Percentiles rank a stretch among this genome's conserved stretches.
Evolutionary conservation across 2,329 filamentous ascomycete species (phyloP).

Genomic region (Lasiodiplodia citricola): DNA sequence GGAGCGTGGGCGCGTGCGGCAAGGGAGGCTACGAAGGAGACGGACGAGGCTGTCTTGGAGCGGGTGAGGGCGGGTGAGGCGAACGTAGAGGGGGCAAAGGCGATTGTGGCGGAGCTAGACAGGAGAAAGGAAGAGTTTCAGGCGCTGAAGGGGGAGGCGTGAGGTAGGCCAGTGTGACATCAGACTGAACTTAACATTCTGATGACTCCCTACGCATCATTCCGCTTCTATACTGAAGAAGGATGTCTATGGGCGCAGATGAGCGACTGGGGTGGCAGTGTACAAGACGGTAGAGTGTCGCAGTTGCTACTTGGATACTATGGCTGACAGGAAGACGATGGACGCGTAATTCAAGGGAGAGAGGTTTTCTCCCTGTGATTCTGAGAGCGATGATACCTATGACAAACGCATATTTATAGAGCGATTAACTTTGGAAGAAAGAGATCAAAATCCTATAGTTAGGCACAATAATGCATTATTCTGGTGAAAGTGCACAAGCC

Average conservation of each 20-base stretch:
- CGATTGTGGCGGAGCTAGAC: constrained; percentile 22
- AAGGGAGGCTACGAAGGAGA: neutral
- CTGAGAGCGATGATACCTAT: no score
- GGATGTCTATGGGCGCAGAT: neutral
- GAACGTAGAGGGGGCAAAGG: constrained; percentile 14
- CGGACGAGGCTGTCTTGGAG: constrained; percentile 13
- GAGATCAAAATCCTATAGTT: no score
- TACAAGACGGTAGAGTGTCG: neutral
- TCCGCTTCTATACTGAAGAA: neutral
- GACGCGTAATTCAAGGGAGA: neutral
- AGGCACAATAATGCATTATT: no score
- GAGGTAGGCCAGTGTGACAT: neutral
- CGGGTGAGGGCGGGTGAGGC: neutral
- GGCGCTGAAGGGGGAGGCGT: constrained; percentile 4
- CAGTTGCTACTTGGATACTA: neutral
- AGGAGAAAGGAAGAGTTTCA: constrained; percentile 2
- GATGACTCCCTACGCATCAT: neutral
- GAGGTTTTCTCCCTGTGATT: neutral
- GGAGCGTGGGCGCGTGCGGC: constrained; percentile 29
- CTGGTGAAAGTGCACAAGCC: no score
- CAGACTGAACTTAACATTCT: neutral
- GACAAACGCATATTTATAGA: no score
- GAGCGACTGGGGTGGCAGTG: neutral
- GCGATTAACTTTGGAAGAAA: no score
- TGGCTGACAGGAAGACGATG: neutral